Base-by-base conservation (phyloP, 2,329 filamentous ascomycete species). In the Neocucurbitaria cava region DNA sequence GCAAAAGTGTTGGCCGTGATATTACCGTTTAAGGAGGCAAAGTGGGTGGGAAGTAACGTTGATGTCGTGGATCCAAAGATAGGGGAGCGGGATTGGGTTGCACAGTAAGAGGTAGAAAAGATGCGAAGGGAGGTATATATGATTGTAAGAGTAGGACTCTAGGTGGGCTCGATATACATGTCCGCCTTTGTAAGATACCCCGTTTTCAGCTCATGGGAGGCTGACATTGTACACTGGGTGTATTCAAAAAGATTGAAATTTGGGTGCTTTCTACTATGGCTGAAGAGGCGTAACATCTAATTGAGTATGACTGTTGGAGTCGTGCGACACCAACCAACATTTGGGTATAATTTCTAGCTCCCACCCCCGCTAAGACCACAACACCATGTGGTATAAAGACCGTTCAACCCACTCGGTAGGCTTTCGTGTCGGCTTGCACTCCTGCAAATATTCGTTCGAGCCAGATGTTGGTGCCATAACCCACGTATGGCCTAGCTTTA, bases 1-100 rank as follows among this genome's bases (percentile, higher is more conserved):
- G 92, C 92, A 42, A 98, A 96, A 73, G 87, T 95, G 2, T 77
- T 94, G 83, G 59, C 64, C 51, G 69, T 70, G 23, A 39, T 70
- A 3, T 55, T 55, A 46, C 70, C 73, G 20, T 60, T 47, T 43
- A 42, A 56, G 20, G 61, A 64, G 17, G 56, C 54, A n/a, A 72
- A 65, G 47, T 71, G 66, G 70, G 31, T 74, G 13, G 68, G 62
- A 1, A 45, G 44, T 20, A 47, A 62, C 9, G 33, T 38, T 2
- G 62, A 69, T 47, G 35, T 69, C 2, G 35, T 45, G 3, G 56
- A 64, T 35, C 48, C 54, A 11, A 49, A 38, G 17, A 53, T 40
- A 3, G 41, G 17, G 26, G 61, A 65, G 43, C 58, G 52, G 31
- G 54, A 62, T 15, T 62, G 47, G 58, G 44, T 60, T 28, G 26